Conservation (phyloP, 164 flowering plant species). For the Pachysandra terminalis region DNA sequence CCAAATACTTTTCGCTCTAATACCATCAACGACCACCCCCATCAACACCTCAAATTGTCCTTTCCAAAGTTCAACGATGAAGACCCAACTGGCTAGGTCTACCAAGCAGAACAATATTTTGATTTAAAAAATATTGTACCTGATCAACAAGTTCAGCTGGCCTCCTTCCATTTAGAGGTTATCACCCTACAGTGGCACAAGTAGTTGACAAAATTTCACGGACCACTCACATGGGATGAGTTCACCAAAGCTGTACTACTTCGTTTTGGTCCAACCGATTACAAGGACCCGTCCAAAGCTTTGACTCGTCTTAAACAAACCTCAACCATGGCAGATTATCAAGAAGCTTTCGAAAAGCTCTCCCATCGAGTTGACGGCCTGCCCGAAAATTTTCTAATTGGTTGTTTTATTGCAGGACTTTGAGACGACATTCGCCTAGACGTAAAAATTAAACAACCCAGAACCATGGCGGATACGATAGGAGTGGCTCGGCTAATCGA, state of each 20-base stretch:
- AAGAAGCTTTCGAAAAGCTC: not conserved
- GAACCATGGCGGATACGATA: not conserved
- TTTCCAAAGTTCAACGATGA: conserved; percentile 3
- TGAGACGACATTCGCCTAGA: conserved; percentile 8
- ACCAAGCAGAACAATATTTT: conserved; percentile 3
- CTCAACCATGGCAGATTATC: not conserved
- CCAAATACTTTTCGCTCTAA: not conserved
- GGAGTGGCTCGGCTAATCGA: conserved; percentile 8
- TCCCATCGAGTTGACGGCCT: not conserved
- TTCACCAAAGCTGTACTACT: not conserved
- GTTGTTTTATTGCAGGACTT: conserved; percentile 6
- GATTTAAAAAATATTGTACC: conserved; percentile 1
- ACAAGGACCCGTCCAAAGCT: not conserved
- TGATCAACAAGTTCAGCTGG: conserved; percentile 1
- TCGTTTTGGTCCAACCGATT: conserved; percentile 2
- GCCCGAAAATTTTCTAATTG: not conserved
- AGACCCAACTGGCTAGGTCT: not conserved
- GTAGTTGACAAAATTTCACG: not conserved
- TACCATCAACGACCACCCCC: not conserved
- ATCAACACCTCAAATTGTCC: conserved; percentile 4
- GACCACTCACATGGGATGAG: not conserved
- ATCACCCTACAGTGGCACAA: not conserved
- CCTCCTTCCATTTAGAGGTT: not conserved
- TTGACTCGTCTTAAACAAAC: not conserved
- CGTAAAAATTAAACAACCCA: conserved; percentile 7